phyloP scores from a whole-genome alignment of 257 asterid species.

The Verbascum thapsus region DNA sequence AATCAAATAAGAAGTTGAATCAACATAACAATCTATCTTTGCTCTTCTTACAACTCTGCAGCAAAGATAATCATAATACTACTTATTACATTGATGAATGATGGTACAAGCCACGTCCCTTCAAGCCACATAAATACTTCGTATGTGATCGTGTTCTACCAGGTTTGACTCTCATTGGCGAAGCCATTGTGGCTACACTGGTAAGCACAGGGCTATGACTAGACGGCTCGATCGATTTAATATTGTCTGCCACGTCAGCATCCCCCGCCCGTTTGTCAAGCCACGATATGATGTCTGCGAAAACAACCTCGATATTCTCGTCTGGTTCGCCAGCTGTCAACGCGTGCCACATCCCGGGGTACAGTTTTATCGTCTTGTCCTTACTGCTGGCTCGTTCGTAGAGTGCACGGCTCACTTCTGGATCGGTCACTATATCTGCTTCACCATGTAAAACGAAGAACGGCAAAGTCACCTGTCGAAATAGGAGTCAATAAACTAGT shows the following conservation, averaged over 20 bases:
- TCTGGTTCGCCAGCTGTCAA: constrained; percentile 56
- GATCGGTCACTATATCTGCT: constrained; percentile 88
- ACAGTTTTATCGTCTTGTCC: constrained; percentile 85
- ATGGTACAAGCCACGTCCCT: too few species aligned
- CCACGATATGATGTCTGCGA: constrained; percentile 79
- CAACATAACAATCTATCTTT: not conserved
- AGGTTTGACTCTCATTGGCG: constrained; percentile 33
- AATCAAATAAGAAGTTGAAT: not conserved
- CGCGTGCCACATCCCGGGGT: constrained; percentile 82
- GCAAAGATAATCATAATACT: too few species aligned
- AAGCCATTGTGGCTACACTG: constrained; percentile 16
- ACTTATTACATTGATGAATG: constrained; percentile 48
- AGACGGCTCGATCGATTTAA: constrained; percentile 9
- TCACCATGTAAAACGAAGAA: constrained; percentile 90
- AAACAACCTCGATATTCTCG: constrained; percentile 51
- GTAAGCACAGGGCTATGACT: constrained; percentile 10
- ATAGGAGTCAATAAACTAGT: too few species aligned
- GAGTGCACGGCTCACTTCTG: constrained; percentile 80
- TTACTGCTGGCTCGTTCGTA: constrained; percentile 65
- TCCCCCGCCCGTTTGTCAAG: constrained; percentile 53
- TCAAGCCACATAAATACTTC: constrained; percentile 62
- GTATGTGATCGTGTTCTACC: constrained; percentile 28
- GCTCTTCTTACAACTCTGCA: too few species aligned
- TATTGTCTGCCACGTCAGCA: not conserved
- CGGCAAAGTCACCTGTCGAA: constrained; percentile 71